phyloP scores from a whole-genome alignment of 768 basidiomycete genomes.

The Podaxis pistillaris region DNA sequence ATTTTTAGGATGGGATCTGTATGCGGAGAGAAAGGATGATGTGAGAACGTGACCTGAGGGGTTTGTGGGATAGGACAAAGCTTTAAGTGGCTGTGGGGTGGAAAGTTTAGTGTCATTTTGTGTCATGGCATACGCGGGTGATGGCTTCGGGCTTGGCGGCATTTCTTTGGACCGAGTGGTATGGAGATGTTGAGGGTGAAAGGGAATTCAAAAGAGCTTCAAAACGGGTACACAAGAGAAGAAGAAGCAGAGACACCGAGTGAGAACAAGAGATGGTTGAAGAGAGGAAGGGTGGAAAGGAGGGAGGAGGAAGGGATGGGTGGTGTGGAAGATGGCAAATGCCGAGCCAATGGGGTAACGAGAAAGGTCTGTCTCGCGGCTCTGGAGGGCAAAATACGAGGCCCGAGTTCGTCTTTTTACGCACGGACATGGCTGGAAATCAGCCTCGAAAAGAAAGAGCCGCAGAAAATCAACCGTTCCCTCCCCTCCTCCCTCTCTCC shows the following conservation, averaged over 20 bases:
- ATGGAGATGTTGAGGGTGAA: not conserved
- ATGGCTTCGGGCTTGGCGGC: not conserved
- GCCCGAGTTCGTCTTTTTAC: slow-evolving; percentile 27
- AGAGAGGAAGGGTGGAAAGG: not conserved
- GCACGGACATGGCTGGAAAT: slow-evolving; percentile 22
- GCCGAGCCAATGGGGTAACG: slow-evolving; percentile 36
- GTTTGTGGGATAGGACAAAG: not conserved
- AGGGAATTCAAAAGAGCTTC: not conserved
- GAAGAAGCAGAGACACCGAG: not conserved
- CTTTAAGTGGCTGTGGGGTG: not conserved
- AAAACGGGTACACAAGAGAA: not conserved
- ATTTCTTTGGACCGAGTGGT: not conserved
- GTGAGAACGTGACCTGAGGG: too few species aligned
- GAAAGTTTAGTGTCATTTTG: not conserved
- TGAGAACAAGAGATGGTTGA: not conserved
- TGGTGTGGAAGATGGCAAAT: slow-evolving; percentile 36
- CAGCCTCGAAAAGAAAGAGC: slow-evolving; percentile 16
- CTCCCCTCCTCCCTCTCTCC: slow-evolving; percentile 11
- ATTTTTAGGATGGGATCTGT: not conserved
- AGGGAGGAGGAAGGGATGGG: slow-evolving; percentile 12
- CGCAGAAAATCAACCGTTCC: slow-evolving; percentile 11
- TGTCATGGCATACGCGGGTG: not conserved
- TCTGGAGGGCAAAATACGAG: slow-evolving; percentile 14
- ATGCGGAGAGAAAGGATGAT: not conserved
- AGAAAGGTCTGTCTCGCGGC: slow-evolving; percentile 25